Evolutionary conservation across 805 yeast species (phyloP), one percentile per base, ranked within the genome.

Genomic region (Candida oleophila): DNA sequence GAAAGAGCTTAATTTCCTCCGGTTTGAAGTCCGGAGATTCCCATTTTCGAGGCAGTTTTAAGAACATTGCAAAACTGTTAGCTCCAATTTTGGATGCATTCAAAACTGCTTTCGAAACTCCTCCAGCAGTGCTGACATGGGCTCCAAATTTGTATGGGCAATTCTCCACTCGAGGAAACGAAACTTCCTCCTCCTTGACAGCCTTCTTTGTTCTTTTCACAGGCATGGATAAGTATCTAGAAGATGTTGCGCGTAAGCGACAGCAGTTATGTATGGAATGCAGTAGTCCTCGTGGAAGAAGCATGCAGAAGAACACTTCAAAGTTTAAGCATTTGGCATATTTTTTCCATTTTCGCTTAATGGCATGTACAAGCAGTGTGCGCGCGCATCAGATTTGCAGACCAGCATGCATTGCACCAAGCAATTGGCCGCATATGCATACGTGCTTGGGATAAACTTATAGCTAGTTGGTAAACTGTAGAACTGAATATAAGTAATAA

Each of bases 21-120:
- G 74, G 74, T 12, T 83, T 75, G 51, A 83, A 78, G 49, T 81
- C 85, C 16, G 96, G 92, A 1, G 96, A 84, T 1, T 78, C 86
- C 98, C 98, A 94, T 60, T 86, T 80, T 50, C 96, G 78, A 28
- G 97, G 97, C 44, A 89, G 86, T 61, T 91, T 91, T 53, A 94
- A 71, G 62, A 94, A 94, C 55, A 94, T 68, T 0, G 97, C 98
- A 74, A 94, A 90, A 40, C 95, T 80, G 57, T 89, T 89, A 46
- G 87, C 87, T 3, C 77, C 84, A 35, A 76, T 65, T 42, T 72
- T 68, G 68, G 68, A 65, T 1, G 79, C 76, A 53, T 73, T 74
- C 0, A 72, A 59, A 1, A 88, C 82, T 5, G 92, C 75, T 25
- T 86, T 83, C 38, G 87, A 81, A 2, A 88, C 80, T 33, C 94